These are phyloP conservation scores for Peziza echinospora DNA, from an alignment of 495 filamentous ascomycete species.

Conservation along the genomic window DNA sequence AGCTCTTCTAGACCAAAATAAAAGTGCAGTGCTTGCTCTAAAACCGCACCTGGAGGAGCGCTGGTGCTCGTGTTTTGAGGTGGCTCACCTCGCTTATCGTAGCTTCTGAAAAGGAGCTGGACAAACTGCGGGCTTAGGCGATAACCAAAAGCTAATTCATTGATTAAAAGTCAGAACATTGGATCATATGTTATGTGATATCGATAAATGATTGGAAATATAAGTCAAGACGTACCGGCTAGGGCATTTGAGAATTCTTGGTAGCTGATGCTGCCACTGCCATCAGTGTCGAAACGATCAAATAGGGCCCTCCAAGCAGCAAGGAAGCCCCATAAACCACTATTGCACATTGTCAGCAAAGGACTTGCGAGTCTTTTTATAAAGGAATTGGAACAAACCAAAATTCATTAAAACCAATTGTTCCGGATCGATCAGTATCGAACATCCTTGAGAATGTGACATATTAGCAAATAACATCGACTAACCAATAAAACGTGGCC, in stretches of 20 bases:
- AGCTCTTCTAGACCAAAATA: not conserved
- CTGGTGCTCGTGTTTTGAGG: not conserved
- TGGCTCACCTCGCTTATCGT: slow-evolving; percentile 28
- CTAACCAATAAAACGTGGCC: slow-evolving; percentile 1
- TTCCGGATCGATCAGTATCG: slow-evolving; percentile 68
- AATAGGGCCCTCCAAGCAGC: slow-evolving; percentile 85
- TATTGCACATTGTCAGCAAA: slow-evolving; percentile 5
- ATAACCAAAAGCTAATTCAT: slow-evolving; percentile 65
- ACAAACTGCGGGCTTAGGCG: slow-evolving; percentile 67
- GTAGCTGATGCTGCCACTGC: slow-evolving; percentile 63
- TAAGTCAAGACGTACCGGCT: slow-evolving; percentile 23
- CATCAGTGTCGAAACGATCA: slow-evolving; percentile 83
- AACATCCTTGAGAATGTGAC: slow-evolving; percentile 57
- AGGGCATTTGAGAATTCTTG: slow-evolving; percentile 81
- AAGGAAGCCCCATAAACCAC: slow-evolving; percentile 80
- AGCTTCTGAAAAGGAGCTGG: slow-evolving; percentile 51
- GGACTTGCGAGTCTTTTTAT: not conserved
- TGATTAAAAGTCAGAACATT: too few species aligned
- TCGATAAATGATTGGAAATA: not conserved
- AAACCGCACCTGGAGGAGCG: not conserved
- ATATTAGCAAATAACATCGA: not conserved
- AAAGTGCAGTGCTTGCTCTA: not conserved
- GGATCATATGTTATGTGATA: too few species aligned
- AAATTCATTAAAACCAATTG: slow-evolving; percentile 88
- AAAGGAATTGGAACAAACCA: slow-evolving; percentile 29